Conservation (phyloP, 2,329 filamentous ascomycete genomes). For the Neonectria coccinea region DNA sequence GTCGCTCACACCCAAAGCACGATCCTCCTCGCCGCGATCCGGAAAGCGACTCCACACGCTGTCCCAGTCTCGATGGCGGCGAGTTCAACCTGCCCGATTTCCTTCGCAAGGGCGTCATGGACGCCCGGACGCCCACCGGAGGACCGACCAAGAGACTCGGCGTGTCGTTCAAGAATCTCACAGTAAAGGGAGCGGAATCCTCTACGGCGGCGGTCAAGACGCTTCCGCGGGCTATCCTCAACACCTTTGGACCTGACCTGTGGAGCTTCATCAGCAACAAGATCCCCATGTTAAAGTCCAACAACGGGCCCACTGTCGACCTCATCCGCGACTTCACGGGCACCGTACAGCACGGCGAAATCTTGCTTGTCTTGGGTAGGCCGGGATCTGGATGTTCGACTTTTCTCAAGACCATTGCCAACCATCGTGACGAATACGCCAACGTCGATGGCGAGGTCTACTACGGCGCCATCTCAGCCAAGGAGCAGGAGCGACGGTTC, state of each 20-base stretch:
- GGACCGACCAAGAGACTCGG: slow-evolving; percentile 58
- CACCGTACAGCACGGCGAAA: slow-evolving; percentile 72
- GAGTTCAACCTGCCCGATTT: slow-evolving; percentile 22
- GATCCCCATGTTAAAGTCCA: slow-evolving; percentile 11
- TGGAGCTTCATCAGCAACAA: slow-evolving; percentile 66
- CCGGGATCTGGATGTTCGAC: slow-evolving; percentile 75
- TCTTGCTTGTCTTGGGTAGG: slow-evolving; percentile 72
- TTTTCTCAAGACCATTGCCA: slow-evolving; percentile 28
- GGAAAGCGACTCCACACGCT: slow-evolving; percentile 16
- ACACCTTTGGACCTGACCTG: slow-evolving; percentile 81
- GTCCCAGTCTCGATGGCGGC: slow-evolving; percentile 8
- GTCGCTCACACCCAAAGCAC: slow-evolving; percentile 6
- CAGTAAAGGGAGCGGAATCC: slow-evolving; percentile 75
- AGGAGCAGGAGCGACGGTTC: slow-evolving; percentile 20
- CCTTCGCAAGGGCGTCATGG: slow-evolving; percentile 18
- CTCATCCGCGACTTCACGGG: slow-evolving; percentile 26
- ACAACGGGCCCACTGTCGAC: slow-evolving; percentile 12
- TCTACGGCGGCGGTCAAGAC: slow-evolving; percentile 75
- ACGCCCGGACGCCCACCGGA: slow-evolving; percentile 13
- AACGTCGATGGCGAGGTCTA: slow-evolving; percentile 25
- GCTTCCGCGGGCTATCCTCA: slow-evolving; percentile 75
- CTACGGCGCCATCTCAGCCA: slow-evolving; percentile 23
- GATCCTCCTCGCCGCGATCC: slow-evolving; percentile 10
- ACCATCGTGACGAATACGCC: slow-evolving; percentile 22
- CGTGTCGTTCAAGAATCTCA: slow-evolving; percentile 78